Evolutionary conservation across 768 basidiomycete genomes (phyloP).

Genomic region (Strobilomyces dryophilus): DNA sequence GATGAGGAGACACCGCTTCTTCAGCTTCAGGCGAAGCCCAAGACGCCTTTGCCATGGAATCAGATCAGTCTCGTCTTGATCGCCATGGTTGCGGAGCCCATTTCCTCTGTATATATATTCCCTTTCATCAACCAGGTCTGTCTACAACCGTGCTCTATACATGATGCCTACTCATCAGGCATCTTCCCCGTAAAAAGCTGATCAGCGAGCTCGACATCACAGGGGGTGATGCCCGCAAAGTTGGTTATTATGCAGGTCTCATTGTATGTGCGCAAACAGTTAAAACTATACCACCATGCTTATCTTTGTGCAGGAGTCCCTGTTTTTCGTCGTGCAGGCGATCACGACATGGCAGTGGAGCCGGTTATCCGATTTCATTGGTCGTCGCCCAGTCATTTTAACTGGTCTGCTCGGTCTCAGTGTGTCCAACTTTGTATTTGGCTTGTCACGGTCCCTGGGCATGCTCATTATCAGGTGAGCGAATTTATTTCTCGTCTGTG

Average conservation of each 20-base stretch:
- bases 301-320: constrained; percentile 51
- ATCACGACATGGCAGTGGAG: constrained; percentile 62
- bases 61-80: constrained; percentile 47
- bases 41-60: constrained; percentile 47
- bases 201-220: constrained; percentile 59
- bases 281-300: not conserved
- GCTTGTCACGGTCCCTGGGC: too few species aligned
- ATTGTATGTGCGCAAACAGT: constrained; percentile 36
- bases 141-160: not conserved
- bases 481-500: too few species aligned
- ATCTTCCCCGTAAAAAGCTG: constrained; percentile 35
- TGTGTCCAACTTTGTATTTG: too few species aligned
- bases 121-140: constrained; percentile 53
- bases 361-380: constrained; percentile 53
- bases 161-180: not conserved
- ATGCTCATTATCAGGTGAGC: too few species aligned
- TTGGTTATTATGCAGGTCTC: constrained; percentile 66
- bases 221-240: constrained; percentile 53
- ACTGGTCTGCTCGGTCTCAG: too few species aligned
- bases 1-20: constrained; percentile 45
- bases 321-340: constrained; percentile 22
- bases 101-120: constrained; percentile 53
- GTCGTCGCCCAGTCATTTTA: constrained; percentile 37
- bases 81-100: constrained; percentile 52
- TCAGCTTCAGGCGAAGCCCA: constrained; percentile 22